Evolutionary conservation across 345 rosid species (phyloP), one percentile per base, ranked within the genome.

Genomic region (Crucihimalaya himalaica): DNA sequence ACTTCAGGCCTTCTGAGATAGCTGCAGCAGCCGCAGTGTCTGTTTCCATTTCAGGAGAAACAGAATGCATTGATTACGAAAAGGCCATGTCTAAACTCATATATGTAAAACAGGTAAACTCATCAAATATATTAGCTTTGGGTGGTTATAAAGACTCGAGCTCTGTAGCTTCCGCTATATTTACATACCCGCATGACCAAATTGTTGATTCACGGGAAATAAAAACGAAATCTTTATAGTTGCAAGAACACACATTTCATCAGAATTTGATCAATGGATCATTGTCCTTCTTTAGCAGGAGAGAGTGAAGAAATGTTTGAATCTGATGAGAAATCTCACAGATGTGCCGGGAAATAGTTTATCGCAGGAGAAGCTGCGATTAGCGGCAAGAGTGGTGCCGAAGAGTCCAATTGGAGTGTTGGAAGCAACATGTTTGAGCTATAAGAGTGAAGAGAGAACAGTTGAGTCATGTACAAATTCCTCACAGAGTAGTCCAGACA

Each of bases 371-470:
- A 51, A 74, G 29, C 57, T 42, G 23, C 28, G 71, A 4, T 21
- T 76, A 63, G 68, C 34, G 32, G 63, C 72, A 12, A 51, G 76
- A 35, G 69, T 23, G 4, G 75, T 82, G 67, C 89, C 88, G 2
- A 56, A 28, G 11, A 85, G 88, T 76, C 93, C 96, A 53, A 79
- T 70, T 42, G 93, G 96, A 78, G 96, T 89, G 72, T 63, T 89
- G 85, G 96, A 87, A 69, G 87, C 84, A 43, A 80, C 84, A 72
- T 84, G 90, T 80, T 82, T 86, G 85, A 89, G 96, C 90, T 85
- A 81, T 77, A 80, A 78, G 80, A 87, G 82, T 80, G 91, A 89
- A 74, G 88, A 84, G 62, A 72, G 75, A 74, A 80, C 86, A 78
- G 84, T 82, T 84, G 87, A 75, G 77, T 80, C 89, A 77, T 87